phyloP scores from a whole-genome alignment of 345 rosid species.

The Sonneratia caseolaris region DNA sequence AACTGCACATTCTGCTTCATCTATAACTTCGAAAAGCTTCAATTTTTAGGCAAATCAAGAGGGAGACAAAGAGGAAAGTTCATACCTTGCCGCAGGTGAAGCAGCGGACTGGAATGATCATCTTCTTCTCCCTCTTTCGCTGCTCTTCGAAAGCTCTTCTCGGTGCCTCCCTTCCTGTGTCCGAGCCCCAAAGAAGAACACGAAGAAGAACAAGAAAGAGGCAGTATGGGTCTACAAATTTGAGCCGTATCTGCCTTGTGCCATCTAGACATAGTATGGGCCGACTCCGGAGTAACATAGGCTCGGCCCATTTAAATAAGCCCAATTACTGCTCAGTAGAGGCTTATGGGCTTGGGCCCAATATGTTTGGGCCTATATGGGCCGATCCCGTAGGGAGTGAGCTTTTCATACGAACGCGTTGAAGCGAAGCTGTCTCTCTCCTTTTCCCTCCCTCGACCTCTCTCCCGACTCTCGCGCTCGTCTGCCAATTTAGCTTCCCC shows the following conservation, averaged over 20 bases:
- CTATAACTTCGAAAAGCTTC: too few relatives aligned
- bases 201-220: neutral
- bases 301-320: neutral
- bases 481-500: neutral
- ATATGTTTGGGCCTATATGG: too few relatives aligned
- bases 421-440: too few relatives aligned
- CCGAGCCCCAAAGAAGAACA: neutral
- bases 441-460: too few relatives aligned
- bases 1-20: neutral
- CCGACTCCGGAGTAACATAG: neutral
- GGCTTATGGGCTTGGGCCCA: too few relatives aligned
- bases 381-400: too few relatives aligned
- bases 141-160: neutral
- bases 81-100: conserved; percentile 71
- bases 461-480: neutral
- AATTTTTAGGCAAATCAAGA: neutral
- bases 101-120: conserved; percentile 79
- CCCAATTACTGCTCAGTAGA: neutral
- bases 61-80: neutral
- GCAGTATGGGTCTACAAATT: neutral
- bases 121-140: conserved; percentile 13
- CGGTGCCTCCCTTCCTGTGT: neutral
- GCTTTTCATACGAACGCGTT: too few relatives aligned
- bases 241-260: neutral
- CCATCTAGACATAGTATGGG: neutral